A percentile compares a stretch with the other conserved stretches of the same genome.
These are phyloP conservation scores for Gypsophila paniculata DNA, from an alignment of 179 eudicot genomes.

Conservation along the genomic window DNA sequence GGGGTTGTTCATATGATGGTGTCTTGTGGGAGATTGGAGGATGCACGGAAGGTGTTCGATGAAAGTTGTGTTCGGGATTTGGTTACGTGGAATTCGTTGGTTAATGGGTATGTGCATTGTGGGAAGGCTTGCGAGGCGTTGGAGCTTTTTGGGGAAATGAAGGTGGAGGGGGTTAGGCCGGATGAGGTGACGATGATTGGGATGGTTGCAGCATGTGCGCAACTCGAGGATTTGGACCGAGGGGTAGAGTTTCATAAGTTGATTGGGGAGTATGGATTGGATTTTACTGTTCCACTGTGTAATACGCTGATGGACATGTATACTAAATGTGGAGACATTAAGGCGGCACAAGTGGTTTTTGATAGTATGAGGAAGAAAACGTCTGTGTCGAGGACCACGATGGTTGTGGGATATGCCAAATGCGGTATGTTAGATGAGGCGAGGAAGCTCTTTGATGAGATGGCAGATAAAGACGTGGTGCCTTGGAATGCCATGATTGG, in stretches of 20 bases:
- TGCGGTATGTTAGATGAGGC: slow-evolving; percentile 52
- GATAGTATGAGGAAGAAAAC: slow-evolving; percentile 55
- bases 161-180: slow-evolving; percentile 41
- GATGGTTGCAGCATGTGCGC: slow-evolving; percentile 52
- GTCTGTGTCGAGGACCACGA: slow-evolving; percentile 71
- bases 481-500: slow-evolving; percentile 69
- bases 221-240: slow-evolving; percentile 50
- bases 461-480: slow-evolving; percentile 47
- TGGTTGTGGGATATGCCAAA: slow-evolving; percentile 68
- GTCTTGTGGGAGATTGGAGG: slow-evolving; percentile 44
- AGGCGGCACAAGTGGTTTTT: slow-evolving; percentile 51
- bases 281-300: slow-evolving; percentile 44
- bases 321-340: slow-evolving; percentile 65
- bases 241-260: slow-evolving; percentile 53
- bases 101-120: slow-evolving; percentile 68
- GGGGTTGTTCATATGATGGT: slow-evolving; percentile 58
- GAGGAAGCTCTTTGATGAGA: slow-evolving; percentile 55
- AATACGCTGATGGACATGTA: slow-evolving; percentile 85
- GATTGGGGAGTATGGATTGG: slow-evolving; percentile 33
- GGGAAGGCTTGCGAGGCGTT: slow-evolving; percentile 53
- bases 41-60: slow-evolving; percentile 63
- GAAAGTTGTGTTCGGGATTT: slow-evolving; percentile 74
- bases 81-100: slow-evolving; percentile 89
- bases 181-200: slow-evolving; percentile 85
- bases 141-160: slow-evolving; percentile 52